A percentile compares a stretch with the other conserved stretches of the same genome.
These are phyloP conservation scores for Penicillium vulpinum DNA, from an alignment of 2,329 filamentous ascomycete species.

Conservation along the genomic window DNA sequence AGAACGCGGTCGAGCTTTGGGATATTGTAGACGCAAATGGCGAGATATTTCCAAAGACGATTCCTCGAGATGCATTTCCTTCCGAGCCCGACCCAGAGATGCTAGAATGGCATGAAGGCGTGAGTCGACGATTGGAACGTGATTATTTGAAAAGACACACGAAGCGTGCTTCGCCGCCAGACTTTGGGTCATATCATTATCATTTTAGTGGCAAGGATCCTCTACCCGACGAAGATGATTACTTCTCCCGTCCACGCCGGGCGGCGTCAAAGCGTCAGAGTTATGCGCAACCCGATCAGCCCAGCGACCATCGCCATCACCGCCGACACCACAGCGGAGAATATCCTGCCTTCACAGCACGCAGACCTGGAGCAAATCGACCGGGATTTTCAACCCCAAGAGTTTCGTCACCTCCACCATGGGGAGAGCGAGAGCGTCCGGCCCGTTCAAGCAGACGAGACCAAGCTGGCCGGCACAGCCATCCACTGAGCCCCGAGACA, in stretches of 20 bases:
- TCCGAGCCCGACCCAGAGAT: constrained; percentile 73
- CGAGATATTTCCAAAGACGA: constrained; percentile 56
- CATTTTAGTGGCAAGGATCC: constrained; percentile 37
- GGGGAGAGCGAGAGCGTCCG: constrained; percentile 19
- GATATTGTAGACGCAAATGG: constrained; percentile 70
- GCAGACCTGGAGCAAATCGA: constrained; percentile 16
- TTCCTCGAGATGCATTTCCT: constrained; percentile 72
- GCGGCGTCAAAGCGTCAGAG: constrained; percentile 18
- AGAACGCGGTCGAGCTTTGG: constrained; percentile 76
- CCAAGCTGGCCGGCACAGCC: constrained; percentile 16
- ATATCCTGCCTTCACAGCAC: constrained; percentile 16
- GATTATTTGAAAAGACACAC: constrained; percentile 53
- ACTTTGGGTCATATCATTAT: constrained; percentile 28
- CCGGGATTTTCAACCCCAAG: constrained; percentile 26
- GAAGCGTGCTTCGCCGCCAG: constrained; percentile 35
- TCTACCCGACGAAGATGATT: constrained; percentile 27
- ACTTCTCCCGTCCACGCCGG: constrained; percentile 17
- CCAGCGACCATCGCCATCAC: constrained; percentile 21
- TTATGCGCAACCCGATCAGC: constrained; percentile 22
- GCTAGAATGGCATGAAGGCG: constrained; percentile 79
- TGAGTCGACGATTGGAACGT: constrained; percentile 67
- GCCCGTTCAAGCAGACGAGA: constrained; percentile 26
- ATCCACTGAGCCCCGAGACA: constrained; percentile 21
- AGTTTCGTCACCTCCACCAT: constrained; percentile 29
- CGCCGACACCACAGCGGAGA: constrained; percentile 27